Percentiles rank a stretch among this genome's conserved stretches.
phyloP scores from a whole-genome alignment of 2,329 filamentous ascomycete genomes.

The Xylariaceae sp. region DNA sequence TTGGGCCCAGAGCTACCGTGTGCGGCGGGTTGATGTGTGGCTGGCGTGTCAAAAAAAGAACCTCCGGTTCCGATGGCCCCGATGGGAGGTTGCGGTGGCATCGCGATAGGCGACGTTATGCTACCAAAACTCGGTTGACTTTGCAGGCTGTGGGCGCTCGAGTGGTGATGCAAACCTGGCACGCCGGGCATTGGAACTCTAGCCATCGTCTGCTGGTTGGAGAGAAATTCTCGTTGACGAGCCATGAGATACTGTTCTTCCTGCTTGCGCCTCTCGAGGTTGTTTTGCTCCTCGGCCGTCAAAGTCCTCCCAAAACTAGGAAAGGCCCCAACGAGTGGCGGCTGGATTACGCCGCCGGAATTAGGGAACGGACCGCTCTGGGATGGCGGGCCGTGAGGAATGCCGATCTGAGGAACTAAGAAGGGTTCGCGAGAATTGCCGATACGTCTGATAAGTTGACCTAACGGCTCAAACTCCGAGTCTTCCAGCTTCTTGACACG shows the following conservation, averaged over 20 bases:
- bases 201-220: constrained; percentile 78
- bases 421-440: constrained; percentile 98
- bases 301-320: constrained; percentile 95
- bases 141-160: constrained; percentile 92
- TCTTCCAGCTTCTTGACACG: constrained; percentile 96
- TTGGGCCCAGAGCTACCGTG: constrained; percentile 49
- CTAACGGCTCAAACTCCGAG: constrained; percentile 88
- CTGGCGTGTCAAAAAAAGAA: constrained; percentile 69
- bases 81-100: constrained; percentile 55
- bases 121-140: constrained; percentile 96
- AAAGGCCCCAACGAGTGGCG: constrained; percentile 90
- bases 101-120: constrained; percentile 82
- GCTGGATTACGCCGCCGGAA: constrained; percentile 67
- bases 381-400: constrained; percentile 79
- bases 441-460: constrained; percentile 91
- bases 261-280: constrained; percentile 92
- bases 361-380: constrained; percentile 53
- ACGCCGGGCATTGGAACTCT: constrained; percentile 69
- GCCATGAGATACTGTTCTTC: constrained; percentile 98
- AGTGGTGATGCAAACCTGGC: constrained; percentile 79
- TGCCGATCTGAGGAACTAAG: constrained; percentile 94
- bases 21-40: constrained; percentile 44
- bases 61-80: constrained; percentile 62
- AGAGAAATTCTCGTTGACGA: constrained; percentile 89
- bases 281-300: constrained; percentile 97